Evolutionary conservation across 805 yeast genomes (phyloP), one percentile per base, ranked within the genome.

Genomic region (Wickerhamiella australiensis): DNA sequence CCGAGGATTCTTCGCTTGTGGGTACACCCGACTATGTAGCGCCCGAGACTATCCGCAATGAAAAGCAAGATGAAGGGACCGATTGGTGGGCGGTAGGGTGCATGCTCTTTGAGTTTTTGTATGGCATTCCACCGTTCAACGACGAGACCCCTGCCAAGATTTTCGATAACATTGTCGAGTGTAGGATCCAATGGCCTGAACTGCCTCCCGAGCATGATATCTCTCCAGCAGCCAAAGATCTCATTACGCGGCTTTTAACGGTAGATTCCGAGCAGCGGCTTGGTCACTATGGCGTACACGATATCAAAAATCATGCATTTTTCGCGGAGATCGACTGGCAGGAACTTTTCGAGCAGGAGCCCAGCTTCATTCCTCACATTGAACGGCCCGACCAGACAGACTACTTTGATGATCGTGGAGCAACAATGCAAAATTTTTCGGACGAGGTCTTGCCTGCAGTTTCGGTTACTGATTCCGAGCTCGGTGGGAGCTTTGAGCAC

Each of bases 21-120:
- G 99, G 99, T 0, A 92, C 99, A 0, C 99, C 99, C 0, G 98
- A 92, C 63, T 92, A 92, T 64, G 73, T 94, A 36, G 94, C 99
- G 0, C 99, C 99, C 0, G 99, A 92, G 62, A 88, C 96, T 0
- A 86, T 92, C 53, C 70, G 75, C 38, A 97, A 96, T 36, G 71
- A 74, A 1, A 82, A 84, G 0, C 96, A 90, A 62, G 84, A 80
- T 53, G 87, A 79, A 54, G 76, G 80, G 54, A 79, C 90, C n/a
- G 96, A 88, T 67, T 88, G 98, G 98, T 92, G 99, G 99, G 85
- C 97, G 1, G 76, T 90, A 29, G 99, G 99, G 0, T 90, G 97
- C 64, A 86, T 92, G 11, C 66, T 90, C 50, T 92, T 90, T 69
- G 99, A 92, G 65, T 82, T 92, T 61, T 61, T 86, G 37, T 84